Conservation (phyloP, 371 early-diverging fungal genomes). For the Haplosporangium sp. region DNA sequence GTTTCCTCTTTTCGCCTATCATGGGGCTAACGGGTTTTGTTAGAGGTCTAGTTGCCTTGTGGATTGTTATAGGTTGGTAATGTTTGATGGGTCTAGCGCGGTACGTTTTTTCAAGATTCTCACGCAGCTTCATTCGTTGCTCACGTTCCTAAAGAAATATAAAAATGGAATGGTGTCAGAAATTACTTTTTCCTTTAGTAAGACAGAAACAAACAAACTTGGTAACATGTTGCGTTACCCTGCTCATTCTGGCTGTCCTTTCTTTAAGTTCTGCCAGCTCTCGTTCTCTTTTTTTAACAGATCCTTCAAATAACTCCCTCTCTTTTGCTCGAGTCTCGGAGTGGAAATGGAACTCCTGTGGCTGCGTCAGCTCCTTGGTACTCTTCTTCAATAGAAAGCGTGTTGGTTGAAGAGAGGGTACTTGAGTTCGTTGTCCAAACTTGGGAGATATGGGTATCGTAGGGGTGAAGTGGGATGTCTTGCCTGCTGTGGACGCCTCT, state of each 20-base stretch:
- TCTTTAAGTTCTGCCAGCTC: slow-evolving; percentile 16
- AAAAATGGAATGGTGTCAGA: no score
- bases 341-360: slow-evolving; percentile 34
- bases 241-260: slow-evolving; percentile 5
- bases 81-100: slow-evolving; percentile 32
- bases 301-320: slow-evolving; percentile 24
- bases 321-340: slow-evolving; percentile 29
- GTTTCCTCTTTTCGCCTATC: slow-evolving; percentile 48
- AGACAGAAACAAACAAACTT: neutral
- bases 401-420: slow-evolving; percentile 23
- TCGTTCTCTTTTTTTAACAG: slow-evolving; percentile 17
- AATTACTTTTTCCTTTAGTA: neutral
- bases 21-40: slow-evolving; percentile 47
- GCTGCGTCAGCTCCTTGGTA: slow-evolving; percentile 45
- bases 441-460: slow-evolving; percentile 43
- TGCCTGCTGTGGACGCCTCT: neutral
- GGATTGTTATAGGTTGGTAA: slow-evolving; percentile 32
- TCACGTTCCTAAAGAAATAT: slow-evolving; percentile 21
- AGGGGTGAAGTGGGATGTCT: slow-evolving; percentile 8
- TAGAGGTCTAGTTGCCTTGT: slow-evolving; percentile 24
- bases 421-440: slow-evolving; percentile 27
- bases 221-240: neutral
- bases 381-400: slow-evolving; percentile 42
- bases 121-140: slow-evolving; percentile 16
- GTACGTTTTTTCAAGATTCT: slow-evolving; percentile 26